Evolutionary conservation across 805 yeast genomes (phyloP).

Genomic region (Yamadazyma insecticola): DNA sequence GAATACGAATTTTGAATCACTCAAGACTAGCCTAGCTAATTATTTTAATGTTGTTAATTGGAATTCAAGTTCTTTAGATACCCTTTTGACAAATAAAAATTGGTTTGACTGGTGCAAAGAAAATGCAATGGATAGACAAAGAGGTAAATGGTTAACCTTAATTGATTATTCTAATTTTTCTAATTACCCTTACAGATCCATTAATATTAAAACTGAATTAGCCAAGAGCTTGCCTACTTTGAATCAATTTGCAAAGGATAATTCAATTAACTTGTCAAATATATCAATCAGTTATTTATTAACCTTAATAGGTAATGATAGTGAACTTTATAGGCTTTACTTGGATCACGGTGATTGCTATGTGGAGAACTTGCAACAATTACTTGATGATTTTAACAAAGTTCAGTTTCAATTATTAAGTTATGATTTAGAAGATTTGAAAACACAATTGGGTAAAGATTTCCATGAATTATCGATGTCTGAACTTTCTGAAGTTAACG

Average conservation of each 20-base stretch:
- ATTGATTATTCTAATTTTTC: constrained; percentile 11
- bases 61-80: constrained; percentile 6
- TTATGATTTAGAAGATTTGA: constrained; percentile 6
- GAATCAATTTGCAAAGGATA: constrained; percentile 6
- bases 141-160: constrained; percentile 1
- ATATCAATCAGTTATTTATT: constrained; percentile 7
- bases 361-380: constrained; percentile 5
- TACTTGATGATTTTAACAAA: constrained; percentile 8
- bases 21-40: neutral
- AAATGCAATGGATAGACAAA: constrained; percentile 3
- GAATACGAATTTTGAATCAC: neutral
- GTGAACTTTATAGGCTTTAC: neutral
- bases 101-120: constrained; percentile 13
- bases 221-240: constrained; percentile 7
- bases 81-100: constrained; percentile 7
- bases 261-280: constrained; percentile 5
- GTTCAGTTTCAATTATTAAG: constrained; percentile 4
- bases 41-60: constrained; percentile 4
- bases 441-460: constrained; percentile 3
- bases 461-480: constrained; percentile 8
- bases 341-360: constrained; percentile 9
- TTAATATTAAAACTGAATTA: constrained; percentile 8
- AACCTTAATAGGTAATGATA: constrained; percentile 4
- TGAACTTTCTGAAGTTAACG: constrained; percentile 9
- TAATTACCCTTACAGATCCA: constrained; percentile 7